These are phyloP conservation scores for Annulohypoxylon truncatum DNA, from an alignment of 2,329 filamentous ascomycete species.

Conservation along the genomic window DNA sequence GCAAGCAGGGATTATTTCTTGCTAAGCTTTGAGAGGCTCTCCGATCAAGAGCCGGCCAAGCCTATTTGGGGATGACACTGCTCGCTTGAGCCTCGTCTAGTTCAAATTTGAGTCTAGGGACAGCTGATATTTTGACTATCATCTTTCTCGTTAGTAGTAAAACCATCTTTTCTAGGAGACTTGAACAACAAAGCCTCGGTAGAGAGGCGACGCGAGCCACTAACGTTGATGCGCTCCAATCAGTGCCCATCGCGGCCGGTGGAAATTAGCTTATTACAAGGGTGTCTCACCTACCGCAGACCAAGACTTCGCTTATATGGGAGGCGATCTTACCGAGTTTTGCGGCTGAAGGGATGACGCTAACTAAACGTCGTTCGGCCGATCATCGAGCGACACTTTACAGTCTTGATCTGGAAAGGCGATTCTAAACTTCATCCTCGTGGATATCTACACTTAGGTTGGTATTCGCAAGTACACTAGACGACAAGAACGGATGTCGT, in stretches of 20 bases:
- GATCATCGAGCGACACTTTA: not conserved
- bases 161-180: not conserved
- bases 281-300: slow-evolving; percentile 2
- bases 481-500: not conserved
- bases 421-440: not conserved
- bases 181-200: not conserved
- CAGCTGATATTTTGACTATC: not conserved
- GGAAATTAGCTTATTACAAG: not conserved
- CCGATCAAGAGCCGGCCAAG: slow-evolving; percentile 20
- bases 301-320: not conserved
- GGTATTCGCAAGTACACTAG: not conserved
- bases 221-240: slow-evolving; percentile 35
- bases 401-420: not conserved
- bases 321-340: not conserved
- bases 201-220: not conserved
- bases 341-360: slow-evolving; percentile 21
- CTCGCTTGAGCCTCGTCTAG: not conserved
- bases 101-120: not conserved
- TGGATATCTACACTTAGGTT: not conserved
- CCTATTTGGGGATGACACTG: not conserved
- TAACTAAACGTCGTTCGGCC: slow-evolving; percentile 1
- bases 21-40: slow-evolving; percentile 24
- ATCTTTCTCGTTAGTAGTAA: not conserved
- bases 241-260: not conserved
- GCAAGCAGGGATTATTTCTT: slow-evolving; percentile 13